Conservation (phyloP, 257 asterid species). For the Ajuga chamaepitys region DNA sequence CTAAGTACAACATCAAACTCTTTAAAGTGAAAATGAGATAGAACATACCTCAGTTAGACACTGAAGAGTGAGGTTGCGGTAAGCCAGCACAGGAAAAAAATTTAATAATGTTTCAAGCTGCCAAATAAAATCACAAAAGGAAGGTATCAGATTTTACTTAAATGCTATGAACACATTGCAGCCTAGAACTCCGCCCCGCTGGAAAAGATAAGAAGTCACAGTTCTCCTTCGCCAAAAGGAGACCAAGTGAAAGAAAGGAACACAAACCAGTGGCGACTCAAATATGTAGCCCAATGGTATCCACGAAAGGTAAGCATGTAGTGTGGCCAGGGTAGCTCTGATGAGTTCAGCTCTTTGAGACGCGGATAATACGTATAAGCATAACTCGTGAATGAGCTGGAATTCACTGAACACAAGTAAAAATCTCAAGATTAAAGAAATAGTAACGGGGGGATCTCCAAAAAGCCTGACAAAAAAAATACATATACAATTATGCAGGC, state of each 20-base stretch:
- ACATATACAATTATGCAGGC: background rate
- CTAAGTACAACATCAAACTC: constrained; percentile 1
- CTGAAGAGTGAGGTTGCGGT: constrained; percentile 91
- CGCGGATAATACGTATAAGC: constrained; percentile 82
- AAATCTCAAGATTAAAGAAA: constrained; percentile 3
- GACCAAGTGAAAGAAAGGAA: constrained; percentile 15
- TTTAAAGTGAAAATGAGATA: background rate
- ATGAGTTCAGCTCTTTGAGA: constrained; percentile 94
- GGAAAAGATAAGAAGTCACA: constrained; percentile 1
- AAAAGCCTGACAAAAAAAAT: background rate
- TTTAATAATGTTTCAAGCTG: constrained; percentile 93
- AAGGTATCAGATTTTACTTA: constrained; percentile 7
- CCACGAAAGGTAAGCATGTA: constrained; percentile 98
- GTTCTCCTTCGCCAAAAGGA: constrained; percentile 7
- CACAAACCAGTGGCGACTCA: constrained; percentile 91
- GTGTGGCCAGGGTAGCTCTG: constrained; percentile 85
- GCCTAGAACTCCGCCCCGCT: constrained; percentile 1
- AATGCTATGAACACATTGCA: constrained; percentile 1
- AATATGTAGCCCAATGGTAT: constrained; percentile 94
- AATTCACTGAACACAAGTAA: constrained; percentile 60
- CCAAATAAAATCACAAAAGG: constrained; percentile 17
- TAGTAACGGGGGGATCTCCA: background rate
- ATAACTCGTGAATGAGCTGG: constrained; percentile 92
- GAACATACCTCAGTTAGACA: constrained; percentile 83
- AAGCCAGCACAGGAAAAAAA: constrained; percentile 72